These are phyloP conservation scores for Candida mesenterica DNA, from an alignment of 1,139 yeast genomes.

Conservation along the genomic window DNA sequence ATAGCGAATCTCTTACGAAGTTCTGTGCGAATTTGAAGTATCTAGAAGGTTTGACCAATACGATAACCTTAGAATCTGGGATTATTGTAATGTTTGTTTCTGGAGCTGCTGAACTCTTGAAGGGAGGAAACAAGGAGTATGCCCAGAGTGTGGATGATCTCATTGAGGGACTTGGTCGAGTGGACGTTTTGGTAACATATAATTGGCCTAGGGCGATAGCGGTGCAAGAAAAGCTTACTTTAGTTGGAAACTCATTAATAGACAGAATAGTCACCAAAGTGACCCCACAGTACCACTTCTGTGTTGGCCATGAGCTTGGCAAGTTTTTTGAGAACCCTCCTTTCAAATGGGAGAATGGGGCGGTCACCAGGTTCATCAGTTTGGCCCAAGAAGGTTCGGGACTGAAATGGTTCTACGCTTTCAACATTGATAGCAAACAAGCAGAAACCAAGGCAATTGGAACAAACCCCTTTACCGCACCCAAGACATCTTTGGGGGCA, in stretches of 20 bases:
- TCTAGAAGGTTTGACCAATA: constrained; percentile 25
- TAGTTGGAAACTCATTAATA: constrained; percentile 38
- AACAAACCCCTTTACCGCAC: constrained; percentile 39
- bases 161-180: background rate
- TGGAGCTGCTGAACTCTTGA: constrained; percentile 22
- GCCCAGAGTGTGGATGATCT: background rate
- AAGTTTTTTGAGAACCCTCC: constrained; percentile 57
- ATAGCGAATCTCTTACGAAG: background rate
- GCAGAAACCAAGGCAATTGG: constrained; percentile 17
- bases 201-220: constrained; percentile 61
- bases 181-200: constrained; percentile 40
- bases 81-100: constrained; percentile 38
- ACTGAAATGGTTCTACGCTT: constrained; percentile 74
- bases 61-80: constrained; percentile 43
- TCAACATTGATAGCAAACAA: constrained; percentile 33
- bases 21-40: constrained; percentile 18
- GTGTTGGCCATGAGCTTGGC: constrained; percentile 50
- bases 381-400: constrained; percentile 57
- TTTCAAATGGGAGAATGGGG: constrained; percentile 51
- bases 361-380: constrained; percentile 60
- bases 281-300: constrained; percentile 67
- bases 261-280: constrained; percentile 44
- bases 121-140: background rate
- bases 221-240: constrained; percentile 33
- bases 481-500: no score